phyloP scores from a whole-genome alignment of 331 rosid species.

The Cydonia oblonga region DNA sequence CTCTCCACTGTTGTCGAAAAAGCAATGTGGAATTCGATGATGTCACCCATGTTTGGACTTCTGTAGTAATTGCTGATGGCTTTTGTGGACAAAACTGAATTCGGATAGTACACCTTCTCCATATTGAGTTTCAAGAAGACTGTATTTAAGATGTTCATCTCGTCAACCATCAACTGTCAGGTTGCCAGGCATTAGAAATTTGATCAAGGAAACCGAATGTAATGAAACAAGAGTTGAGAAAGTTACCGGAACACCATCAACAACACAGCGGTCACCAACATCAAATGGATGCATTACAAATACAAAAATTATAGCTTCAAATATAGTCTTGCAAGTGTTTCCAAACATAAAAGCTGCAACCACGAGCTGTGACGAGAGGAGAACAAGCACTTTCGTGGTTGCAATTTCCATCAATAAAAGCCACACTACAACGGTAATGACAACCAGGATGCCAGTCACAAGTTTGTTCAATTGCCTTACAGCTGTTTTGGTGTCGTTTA shows the following conservation, averaged over 20 bases:
- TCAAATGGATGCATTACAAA: constrained; percentile 97
- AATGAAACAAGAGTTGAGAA: background rate
- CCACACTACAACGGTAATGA: constrained; percentile 56
- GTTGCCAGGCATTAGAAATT: constrained; percentile 1
- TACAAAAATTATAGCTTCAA: constrained; percentile 81
- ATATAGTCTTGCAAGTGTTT: constrained; percentile 78
- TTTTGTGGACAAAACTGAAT: constrained; percentile 67
- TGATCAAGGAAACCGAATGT: constrained; percentile 3
- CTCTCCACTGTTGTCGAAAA: constrained; percentile 57
- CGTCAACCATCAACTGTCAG: constrained; percentile 75
- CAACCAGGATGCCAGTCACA: constrained; percentile 34
- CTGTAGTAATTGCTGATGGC: constrained; percentile 78
- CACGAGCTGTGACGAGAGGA: constrained; percentile 65
- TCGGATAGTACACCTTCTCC: constrained; percentile 81
- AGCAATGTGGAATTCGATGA: constrained; percentile 48
- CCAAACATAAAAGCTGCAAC: constrained; percentile 69
- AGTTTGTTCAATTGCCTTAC: constrained; percentile 74
- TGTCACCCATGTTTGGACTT: constrained; percentile 80
- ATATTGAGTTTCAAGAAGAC: constrained; percentile 72
- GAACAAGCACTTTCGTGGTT: constrained; percentile 64
- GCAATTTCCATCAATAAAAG: constrained; percentile 76
- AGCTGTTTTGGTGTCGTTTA: constrained; percentile 84
- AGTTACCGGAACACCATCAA: constrained; percentile 73
- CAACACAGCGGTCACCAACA: constrained; percentile 82
- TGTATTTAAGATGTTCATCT: constrained; percentile 81